Percentiles rank a stretch among this genome's conserved stretches.
phyloP scores from a whole-genome alignment of 1,284 basidiomycete species.

The Peniophora sp. region DNA sequence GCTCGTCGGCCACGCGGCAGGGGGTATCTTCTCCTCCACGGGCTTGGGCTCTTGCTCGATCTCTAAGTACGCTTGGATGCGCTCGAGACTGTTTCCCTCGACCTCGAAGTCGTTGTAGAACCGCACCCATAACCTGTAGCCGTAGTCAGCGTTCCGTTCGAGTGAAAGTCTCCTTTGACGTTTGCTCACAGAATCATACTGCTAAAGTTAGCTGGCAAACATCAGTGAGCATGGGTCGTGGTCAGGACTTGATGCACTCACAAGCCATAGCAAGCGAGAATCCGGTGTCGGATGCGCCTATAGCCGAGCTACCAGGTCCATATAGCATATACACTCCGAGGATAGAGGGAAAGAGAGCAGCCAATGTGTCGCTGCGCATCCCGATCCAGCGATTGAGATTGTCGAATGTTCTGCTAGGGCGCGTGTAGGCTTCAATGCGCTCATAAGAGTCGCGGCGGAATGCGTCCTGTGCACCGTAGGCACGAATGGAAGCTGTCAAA shows the following conservation, averaged over 20 bases:
- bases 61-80: slow-evolving; percentile 63
- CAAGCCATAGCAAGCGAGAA: slow-evolving; percentile 44
- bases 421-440: slow-evolving; percentile 40
- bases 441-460: slow-evolving; percentile 38
- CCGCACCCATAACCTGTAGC: slow-evolving; percentile 32
- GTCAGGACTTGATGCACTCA: slow-evolving; percentile 9
- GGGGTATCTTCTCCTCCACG: slow-evolving; percentile 44
- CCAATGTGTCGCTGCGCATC: slow-evolving; percentile 42
- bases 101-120: slow-evolving; percentile 54
- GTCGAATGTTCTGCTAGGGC: slow-evolving; percentile 39
- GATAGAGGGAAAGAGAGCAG: slow-evolving; percentile 40
- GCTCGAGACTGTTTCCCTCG: slow-evolving; percentile 55
- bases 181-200: slow-evolving; percentile 44
- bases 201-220: slow-evolving; percentile 39
- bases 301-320: slow-evolving; percentile 24
- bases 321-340: slow-evolving; percentile 50
- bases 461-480: slow-evolving; percentile 42
- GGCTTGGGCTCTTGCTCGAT: slow-evolving; percentile 66
- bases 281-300: slow-evolving; percentile 34
- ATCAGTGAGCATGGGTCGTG: background rate
- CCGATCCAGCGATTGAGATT: slow-evolving; percentile 49
- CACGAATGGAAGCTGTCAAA: slow-evolving; percentile 42
- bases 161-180: no score
- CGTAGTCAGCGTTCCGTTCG: no score
- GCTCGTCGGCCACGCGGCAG: slow-evolving; percentile 74